These are phyloP conservation scores for Naganishia randhawae DNA, from an alignment of 768 basidiomycete species.

Conservation along the genomic window DNA sequence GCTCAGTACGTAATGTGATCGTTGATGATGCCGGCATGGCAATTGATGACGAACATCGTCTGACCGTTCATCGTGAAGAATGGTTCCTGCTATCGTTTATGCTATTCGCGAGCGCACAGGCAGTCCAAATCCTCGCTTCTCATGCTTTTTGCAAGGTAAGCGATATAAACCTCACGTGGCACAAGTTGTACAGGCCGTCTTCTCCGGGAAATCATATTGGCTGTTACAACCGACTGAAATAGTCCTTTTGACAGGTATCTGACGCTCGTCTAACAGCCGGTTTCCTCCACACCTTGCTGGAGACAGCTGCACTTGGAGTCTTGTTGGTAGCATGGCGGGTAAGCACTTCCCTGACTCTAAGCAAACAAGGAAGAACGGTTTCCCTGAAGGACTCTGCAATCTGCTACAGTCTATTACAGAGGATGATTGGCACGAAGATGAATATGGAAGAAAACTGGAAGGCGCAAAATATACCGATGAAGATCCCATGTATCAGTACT, in stretches of 20 bases:
- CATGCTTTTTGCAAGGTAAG: slow-evolving; percentile 69
- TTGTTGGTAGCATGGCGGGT: slow-evolving; percentile 78
- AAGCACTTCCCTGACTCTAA: slow-evolving; percentile 49
- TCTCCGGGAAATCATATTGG: too few species aligned
- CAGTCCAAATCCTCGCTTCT: slow-evolving; percentile 75
- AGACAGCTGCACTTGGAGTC: slow-evolving; percentile 66
- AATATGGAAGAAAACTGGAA: too few species aligned
- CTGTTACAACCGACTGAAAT: slow-evolving; percentile 15
- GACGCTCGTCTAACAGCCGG: slow-evolving; percentile 73
- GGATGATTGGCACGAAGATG: too few species aligned
- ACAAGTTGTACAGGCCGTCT: not conserved
- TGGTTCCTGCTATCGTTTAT: slow-evolving; percentile 71
- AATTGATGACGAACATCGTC: not conserved
- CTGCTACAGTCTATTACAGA: too few species aligned
- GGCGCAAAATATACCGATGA: too few species aligned
- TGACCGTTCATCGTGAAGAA: slow-evolving; percentile 46
- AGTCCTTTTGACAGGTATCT: slow-evolving; percentile 49
- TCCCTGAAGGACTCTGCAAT: too few species aligned
- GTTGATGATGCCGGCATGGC: not conserved
- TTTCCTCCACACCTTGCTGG: slow-evolving; percentile 78
- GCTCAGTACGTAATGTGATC: slow-evolving; percentile 54
- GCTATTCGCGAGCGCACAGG: slow-evolving; percentile 74
- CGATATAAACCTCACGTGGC: not conserved
- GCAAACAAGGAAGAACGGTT: too few species aligned
- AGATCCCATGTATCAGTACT: too few species aligned